These are phyloP conservation scores for Pseudozyma sp. DNA, from an alignment of 1,284 basidiomycete species.

Conservation along the genomic window DNA sequence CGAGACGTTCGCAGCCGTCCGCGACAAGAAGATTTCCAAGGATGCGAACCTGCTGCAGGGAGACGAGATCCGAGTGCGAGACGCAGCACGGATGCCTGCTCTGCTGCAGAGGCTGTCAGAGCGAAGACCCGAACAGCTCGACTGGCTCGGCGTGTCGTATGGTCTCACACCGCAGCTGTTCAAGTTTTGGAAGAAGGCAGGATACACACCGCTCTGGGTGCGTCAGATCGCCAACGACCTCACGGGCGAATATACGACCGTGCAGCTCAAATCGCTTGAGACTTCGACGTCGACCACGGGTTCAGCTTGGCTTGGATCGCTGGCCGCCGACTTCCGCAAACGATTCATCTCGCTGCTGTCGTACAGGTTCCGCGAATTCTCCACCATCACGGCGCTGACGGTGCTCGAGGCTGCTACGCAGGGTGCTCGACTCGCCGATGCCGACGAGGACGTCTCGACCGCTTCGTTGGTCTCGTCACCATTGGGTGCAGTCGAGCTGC, in stretches of 20 bases:
- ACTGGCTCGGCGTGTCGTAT: conserved; percentile 96
- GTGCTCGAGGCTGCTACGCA: conserved; percentile 85
- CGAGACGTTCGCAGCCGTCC: conserved; percentile 67
- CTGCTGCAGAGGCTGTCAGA: conserved; percentile 91
- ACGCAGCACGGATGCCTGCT: conserved; percentile 86
- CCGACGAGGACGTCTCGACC: conserved; percentile 13
- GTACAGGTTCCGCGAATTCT: conserved; percentile 94
- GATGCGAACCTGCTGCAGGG: conserved; percentile 38
- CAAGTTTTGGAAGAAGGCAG: conserved; percentile 95
- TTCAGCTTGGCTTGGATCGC: conserved; percentile 86
- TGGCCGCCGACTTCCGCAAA: conserved; percentile 91
- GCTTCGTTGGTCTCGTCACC: conserved; percentile 20
- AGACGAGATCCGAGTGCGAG: conserved; percentile 75
- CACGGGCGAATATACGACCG: conserved; percentile 95
- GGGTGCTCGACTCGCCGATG: conserved; percentile 70
- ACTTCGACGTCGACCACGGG: conserved; percentile 65
- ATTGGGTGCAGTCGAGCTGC: conserved; percentile 76
- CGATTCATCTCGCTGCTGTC: conserved; percentile 90
- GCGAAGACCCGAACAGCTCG: conserved; percentile 87
- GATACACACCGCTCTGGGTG: conserved; percentile 90
- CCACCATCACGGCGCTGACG: conserved; percentile 85
- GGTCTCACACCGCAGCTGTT: conserved; percentile 90
- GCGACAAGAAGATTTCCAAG: conserved; percentile 69
- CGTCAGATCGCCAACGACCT: conserved; percentile 93
- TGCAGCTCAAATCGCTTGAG: conserved; percentile 79